Conservation (phyloP, 139 green algal genomes). For the Chlorella sorokiniana region DNA sequence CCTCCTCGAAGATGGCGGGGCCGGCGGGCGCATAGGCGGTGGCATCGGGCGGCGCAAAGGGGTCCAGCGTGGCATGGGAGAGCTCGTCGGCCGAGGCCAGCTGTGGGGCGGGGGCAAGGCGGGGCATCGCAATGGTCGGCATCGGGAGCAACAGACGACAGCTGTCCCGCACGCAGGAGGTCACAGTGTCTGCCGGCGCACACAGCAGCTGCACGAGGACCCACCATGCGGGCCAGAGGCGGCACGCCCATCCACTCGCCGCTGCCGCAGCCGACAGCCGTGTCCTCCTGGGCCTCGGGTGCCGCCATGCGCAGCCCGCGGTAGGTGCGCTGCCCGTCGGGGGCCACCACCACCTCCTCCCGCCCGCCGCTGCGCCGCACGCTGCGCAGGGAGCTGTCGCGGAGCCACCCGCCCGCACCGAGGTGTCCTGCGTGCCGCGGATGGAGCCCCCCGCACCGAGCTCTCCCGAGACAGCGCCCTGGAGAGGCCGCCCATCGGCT, state of each 20-base stretch:
- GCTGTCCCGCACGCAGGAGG: background rate
- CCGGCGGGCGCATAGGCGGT: background rate
- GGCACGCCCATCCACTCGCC: background rate
- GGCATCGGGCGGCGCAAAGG: background rate
- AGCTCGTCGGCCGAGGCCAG: background rate
- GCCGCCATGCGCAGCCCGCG: background rate
- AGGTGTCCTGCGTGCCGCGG: background rate
- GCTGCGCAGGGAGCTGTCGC: conserved; percentile 6
- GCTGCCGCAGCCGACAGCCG: background rate
- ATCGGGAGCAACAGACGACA: background rate
- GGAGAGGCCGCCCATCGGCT: conserved; percentile 24
- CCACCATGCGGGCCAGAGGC: background rate
- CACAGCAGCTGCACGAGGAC: too few relatives aligned
- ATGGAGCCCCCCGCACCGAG: conserved; percentile 2
- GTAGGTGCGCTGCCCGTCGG: background rate
- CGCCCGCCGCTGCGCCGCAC: background rate
- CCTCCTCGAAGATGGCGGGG: background rate
- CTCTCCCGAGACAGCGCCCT: conserved; percentile 27
- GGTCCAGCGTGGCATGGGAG: background rate
- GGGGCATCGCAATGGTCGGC: background rate
- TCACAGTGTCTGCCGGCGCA: background rate
- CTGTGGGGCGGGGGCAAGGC: background rate
- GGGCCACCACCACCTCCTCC: background rate
- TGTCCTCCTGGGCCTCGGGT: background rate
- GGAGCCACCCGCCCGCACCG: background rate